A percentile compares a stretch with the other conserved stretches of the same genome.
Conservation (phyloP, 176 grass and related monocot genomes). For the Melocanna baccifera region DNA sequence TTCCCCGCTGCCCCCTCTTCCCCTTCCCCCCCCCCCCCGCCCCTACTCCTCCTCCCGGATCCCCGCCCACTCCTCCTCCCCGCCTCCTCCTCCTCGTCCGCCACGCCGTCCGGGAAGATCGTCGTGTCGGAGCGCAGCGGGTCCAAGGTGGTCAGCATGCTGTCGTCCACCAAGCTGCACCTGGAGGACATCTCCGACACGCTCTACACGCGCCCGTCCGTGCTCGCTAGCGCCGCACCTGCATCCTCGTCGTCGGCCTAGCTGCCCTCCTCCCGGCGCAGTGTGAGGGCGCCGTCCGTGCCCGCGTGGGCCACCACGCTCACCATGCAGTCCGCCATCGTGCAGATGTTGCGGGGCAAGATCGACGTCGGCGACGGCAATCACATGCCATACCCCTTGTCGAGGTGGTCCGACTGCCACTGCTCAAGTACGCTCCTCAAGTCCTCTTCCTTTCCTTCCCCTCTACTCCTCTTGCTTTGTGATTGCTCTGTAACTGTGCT, state of each 20-base stretch:
- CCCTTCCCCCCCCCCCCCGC: too few species aligned
- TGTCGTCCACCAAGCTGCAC: constrained; percentile 69
- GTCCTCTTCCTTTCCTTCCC: too few species aligned
- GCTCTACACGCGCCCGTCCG: constrained; percentile 67
- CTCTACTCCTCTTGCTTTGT: too few species aligned
- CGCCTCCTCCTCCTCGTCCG: constrained; percentile 37
- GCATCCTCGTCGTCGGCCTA: not conserved
- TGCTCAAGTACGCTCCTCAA: too few species aligned
- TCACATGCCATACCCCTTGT: constrained; percentile 39
- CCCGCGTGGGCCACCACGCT: constrained; percentile 31
- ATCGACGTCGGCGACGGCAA: constrained; percentile 24
- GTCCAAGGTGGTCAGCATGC: constrained; percentile 80
- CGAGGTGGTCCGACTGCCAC: constrained; percentile 94
- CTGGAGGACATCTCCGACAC: constrained; percentile 99
- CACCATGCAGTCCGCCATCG: constrained; percentile 72
- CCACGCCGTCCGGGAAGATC: constrained; percentile 55
- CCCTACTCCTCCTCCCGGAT: too few species aligned
- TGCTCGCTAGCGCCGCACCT: constrained; percentile 48
- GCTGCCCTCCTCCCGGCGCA: not conserved
- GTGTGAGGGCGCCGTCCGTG: not conserved
- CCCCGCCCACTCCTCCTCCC: too few species aligned
- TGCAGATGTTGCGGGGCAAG: constrained; percentile 78
- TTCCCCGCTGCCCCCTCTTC: too few species aligned
- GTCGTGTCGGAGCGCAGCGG: constrained; percentile 77
- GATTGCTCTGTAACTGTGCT: too few species aligned